These are phyloP conservation scores for Gyromitra esculenta DNA, from an alignment of 2,329 filamentous ascomycete genomes.

Conservation along the genomic window DNA sequence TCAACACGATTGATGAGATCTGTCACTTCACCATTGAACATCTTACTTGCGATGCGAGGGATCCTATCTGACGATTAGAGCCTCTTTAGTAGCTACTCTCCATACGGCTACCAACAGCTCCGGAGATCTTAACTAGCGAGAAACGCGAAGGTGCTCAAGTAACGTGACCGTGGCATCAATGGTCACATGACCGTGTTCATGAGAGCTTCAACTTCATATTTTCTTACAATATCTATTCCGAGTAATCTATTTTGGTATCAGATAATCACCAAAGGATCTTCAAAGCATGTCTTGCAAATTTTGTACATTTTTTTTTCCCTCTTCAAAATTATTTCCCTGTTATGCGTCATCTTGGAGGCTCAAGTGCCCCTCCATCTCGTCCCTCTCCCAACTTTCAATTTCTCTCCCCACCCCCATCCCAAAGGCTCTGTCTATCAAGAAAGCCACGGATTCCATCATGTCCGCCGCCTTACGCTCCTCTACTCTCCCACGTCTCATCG, in stretches of 20 bases:
- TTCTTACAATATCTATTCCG: neutral
- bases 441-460: conserved; percentile 2
- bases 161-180: neutral
- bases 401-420: neutral
- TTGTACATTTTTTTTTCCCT: no score
- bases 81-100: no score
- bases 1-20: no score
- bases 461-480: conserved; percentile 26
- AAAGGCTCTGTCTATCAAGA: neutral
- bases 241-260: neutral
- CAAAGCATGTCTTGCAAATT: no score
- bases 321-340: neutral
- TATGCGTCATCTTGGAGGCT: neutral
- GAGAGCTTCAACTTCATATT: neutral
- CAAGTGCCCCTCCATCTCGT: no score
- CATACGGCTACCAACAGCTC: no score
- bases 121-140: no score
- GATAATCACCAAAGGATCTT: no score
- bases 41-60: no score
- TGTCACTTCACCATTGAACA: no score
- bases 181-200: neutral
- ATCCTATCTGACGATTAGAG: no score
- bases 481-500: neutral
- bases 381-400: neutral
- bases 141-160: neutral